Conservation (phyloP, 192 early-diverging fungal genomes). For the Kappamyces sp. region DNA sequence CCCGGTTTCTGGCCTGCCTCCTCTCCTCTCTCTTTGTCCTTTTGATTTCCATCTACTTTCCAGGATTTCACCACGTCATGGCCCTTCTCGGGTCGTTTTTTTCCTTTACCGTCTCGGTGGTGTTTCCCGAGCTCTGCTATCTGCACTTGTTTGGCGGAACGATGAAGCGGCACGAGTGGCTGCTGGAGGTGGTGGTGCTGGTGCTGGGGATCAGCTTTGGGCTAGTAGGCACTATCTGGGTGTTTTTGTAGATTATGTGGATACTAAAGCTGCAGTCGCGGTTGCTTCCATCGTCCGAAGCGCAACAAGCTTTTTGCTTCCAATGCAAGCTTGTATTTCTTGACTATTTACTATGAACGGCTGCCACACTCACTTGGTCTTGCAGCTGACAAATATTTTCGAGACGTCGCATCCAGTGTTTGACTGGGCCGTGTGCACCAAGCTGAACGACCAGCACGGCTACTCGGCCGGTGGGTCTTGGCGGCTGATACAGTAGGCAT, state of each 20-base stretch:
- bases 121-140: slow-evolving; percentile 46
- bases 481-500: not conserved
- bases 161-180: slow-evolving; percentile 13
- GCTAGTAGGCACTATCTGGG: slow-evolving; percentile 19
- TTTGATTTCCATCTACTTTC: slow-evolving; percentile 48
- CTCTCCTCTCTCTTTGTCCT: slow-evolving; percentile 33
- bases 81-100: slow-evolving; percentile 50
- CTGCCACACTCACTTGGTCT: not conserved
- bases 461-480: slow-evolving; percentile 10
- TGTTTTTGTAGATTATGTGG: not conserved
- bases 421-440: slow-evolving; percentile 13
- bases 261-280: too few relatives aligned
- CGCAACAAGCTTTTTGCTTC: too few relatives aligned
- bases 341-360: too few relatives aligned
- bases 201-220: slow-evolving; percentile 22
- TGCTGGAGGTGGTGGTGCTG: slow-evolving; percentile 21
- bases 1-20: slow-evolving; percentile 27
- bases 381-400: slow-evolving; percentile 19
- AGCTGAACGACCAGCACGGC: slow-evolving; percentile 13
- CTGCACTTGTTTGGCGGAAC: slow-evolving; percentile 30
- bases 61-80: slow-evolving; percentile 64
- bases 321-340: too few relatives aligned
- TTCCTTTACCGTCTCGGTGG: slow-evolving; percentile 43
- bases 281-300: too few relatives aligned
- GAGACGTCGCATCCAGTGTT: slow-evolving; percentile 16